A percentile compares a stretch with the other conserved stretches of the same genome.
Evolutionary conservation across 495 filamentous ascomycete species (phyloP).

Genomic region (Aspergillus bridgeri): DNA sequence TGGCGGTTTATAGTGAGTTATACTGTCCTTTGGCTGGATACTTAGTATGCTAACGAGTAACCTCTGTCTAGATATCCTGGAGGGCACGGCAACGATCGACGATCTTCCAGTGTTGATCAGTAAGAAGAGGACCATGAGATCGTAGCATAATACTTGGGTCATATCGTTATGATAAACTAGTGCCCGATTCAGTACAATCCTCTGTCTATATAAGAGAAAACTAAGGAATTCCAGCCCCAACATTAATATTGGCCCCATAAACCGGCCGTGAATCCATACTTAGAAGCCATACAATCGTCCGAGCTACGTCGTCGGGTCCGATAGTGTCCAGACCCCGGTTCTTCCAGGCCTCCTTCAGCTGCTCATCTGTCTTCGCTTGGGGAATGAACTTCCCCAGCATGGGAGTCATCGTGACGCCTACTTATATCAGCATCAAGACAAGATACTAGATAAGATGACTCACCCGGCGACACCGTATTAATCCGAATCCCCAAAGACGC

Average conservation of each 20-base stretch:
- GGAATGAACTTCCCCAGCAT: slow-evolving; percentile 2
- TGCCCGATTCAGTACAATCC: no score
- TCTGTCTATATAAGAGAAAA: no score
- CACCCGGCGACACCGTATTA: slow-evolving; percentile 13
- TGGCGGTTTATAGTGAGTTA: slow-evolving; percentile 55
- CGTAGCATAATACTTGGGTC: no score
- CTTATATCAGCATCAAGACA: no score
- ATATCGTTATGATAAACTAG: no score
- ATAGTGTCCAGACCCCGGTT: not conserved
- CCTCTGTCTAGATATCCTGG: slow-evolving; percentile 19
- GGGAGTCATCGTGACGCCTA: slow-evolving; percentile 7
- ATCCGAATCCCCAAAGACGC: slow-evolving; percentile 3
- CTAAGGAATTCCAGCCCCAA: slow-evolving; percentile 5
- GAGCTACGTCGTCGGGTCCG: slow-evolving; percentile 6
- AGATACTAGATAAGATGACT: no score
- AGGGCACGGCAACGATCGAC: slow-evolving; percentile 1
- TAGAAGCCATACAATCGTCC: slow-evolving; percentile 8
- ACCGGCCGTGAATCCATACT: slow-evolving; percentile 6
- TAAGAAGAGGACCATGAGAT: no score
- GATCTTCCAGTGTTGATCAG: no score
- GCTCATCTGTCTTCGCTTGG: not conserved
- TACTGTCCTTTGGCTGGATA: not conserved
- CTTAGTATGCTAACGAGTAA: slow-evolving; percentile 3
- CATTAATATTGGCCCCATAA: slow-evolving; percentile 10
- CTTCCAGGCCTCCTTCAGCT: not conserved